Base-by-base conservation (phyloP, 2,329 filamentous ascomycete genomes). In the Chaetothyriales sp. region DNA sequence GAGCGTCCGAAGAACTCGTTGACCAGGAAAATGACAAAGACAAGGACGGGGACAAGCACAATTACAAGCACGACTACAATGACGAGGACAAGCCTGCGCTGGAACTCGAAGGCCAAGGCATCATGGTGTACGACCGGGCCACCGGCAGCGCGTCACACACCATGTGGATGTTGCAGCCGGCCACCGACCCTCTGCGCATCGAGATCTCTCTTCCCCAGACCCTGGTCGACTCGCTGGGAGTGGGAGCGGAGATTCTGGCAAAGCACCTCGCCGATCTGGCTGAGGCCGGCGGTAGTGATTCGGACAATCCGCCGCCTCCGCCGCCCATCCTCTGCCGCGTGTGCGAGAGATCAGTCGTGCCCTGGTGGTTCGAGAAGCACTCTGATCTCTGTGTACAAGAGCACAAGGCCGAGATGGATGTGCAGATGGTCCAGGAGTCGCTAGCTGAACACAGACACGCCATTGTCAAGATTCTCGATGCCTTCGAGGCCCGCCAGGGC, bases 341-440 rank as follows among this genome's bases (percentile, higher is more conserved):
- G 51, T 98, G 92, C 67, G 92, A 98, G 66, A 86, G 92, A 50
- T 88, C 95, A 56, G 97, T 98, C 55, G 88, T 88, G 4, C 89
- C 90, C 0, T 98, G 92, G 92, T 98, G 92, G 94, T 98, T 98
- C 61, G 92, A 98, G 69, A 98, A 97, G 68, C 92, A 98, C 66
- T 95, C 90, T 1, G 94, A 98, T 62, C 73, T 97, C 18, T 98
- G 92, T 64, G 74, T 95, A 51, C 89, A 97, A 65, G 92, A 98
- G 66, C 92, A 98, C 65, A 83, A 86, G 49, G 90, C 92, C 0
- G 92, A 98, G 66, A 94, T 95, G 86, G 90, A 97, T 61, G 89
- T 98, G 3, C 90, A 98, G 65, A 84, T 97, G 75, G 82, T 89
- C 5, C 92, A 98, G 64, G 92, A 98, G 64, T 88, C 81, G 56